These are phyloP conservation scores for Scenedesmus sp. DNA, from an alignment of 163 green algal genomes.

Conservation along the genomic window DNA sequence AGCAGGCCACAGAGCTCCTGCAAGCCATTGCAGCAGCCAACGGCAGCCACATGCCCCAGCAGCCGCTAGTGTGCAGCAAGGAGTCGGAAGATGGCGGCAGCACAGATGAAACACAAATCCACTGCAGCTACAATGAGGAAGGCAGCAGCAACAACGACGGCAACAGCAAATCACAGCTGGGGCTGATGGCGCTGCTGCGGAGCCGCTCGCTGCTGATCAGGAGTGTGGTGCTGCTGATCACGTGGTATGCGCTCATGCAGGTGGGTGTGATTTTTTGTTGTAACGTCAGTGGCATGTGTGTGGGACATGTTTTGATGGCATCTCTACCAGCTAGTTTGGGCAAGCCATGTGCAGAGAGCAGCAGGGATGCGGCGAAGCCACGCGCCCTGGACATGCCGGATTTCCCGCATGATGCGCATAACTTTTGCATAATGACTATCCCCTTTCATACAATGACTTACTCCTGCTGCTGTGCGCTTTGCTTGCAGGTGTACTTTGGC, in stretches of 20 bases:
- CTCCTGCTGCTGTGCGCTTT: neutral
- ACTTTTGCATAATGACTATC: no score
- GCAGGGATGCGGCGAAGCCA: no score
- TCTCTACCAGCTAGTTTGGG: no score
- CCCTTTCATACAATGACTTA: no score
- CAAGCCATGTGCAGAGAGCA: no score
- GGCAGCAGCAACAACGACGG: neutral
- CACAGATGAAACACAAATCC: neutral
- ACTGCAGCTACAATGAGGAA: neutral
- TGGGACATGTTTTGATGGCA: no score
- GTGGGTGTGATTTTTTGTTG: neutral
- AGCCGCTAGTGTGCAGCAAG: neutral
- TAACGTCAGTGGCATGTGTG: no score
- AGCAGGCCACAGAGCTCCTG: slow-evolving; percentile 39
- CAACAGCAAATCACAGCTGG: neutral
- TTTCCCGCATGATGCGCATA: no score
- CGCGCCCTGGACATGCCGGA: no score
- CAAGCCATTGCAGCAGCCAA: neutral
- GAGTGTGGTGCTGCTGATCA: neutral
- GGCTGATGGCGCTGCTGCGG: neutral
- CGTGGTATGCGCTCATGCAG: neutral
- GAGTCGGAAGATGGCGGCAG: neutral
- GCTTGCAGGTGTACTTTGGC: slow-evolving; percentile 5
- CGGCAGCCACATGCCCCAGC: neutral
- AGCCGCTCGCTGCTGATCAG: neutral